Conservation (phyloP, 768 basidiomycete genomes). For the Mrakia blollopis region DNA sequence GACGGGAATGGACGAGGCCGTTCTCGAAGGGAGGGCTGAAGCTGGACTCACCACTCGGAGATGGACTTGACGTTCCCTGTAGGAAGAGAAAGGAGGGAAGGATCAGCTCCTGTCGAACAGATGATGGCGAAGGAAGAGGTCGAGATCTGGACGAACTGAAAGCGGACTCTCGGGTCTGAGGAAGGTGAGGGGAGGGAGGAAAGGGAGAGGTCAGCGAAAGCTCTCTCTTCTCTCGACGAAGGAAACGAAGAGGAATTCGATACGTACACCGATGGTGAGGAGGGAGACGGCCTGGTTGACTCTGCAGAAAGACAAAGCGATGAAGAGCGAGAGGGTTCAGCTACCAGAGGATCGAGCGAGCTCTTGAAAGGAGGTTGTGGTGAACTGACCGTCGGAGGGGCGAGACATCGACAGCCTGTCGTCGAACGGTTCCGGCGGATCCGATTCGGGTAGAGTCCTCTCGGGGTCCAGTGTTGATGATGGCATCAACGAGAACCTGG, state of each 20-base stretch:
- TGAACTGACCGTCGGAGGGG: slow-evolving; percentile 61
- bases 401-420: slow-evolving; percentile 99
- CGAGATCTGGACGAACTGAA: slow-evolving; percentile 55
- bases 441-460: slow-evolving; percentile 99
- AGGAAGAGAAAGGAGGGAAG: not conserved
- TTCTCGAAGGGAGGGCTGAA: not conserved
- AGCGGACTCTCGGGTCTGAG: slow-evolving; percentile 93
- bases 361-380: not conserved
- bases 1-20: not conserved
- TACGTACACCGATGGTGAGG: slow-evolving; percentile 86
- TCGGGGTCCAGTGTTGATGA: slow-evolving; percentile 98
- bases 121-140: not conserved
- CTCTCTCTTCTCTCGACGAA: not conserved
- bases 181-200: slow-evolving; percentile 1
- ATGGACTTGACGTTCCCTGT: slow-evolving; percentile 92
- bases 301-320: slow-evolving; percentile 94
- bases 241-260: slow-evolving; percentile 7
- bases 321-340: slow-evolving; percentile 51
- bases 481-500: slow-evolving; percentile 71
- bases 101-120: not conserved
- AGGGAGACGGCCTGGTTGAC: slow-evolving; percentile 97
- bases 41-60: slow-evolving; percentile 65
- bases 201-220: not conserved
- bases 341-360: not conserved
- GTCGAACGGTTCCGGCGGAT: slow-evolving; percentile 98